Percentiles rank a stretch among this genome's conserved stretches.
phyloP scores from a whole-genome alignment of 768 basidiomycete genomes.

The Psilocybe tampanensis region DNA sequence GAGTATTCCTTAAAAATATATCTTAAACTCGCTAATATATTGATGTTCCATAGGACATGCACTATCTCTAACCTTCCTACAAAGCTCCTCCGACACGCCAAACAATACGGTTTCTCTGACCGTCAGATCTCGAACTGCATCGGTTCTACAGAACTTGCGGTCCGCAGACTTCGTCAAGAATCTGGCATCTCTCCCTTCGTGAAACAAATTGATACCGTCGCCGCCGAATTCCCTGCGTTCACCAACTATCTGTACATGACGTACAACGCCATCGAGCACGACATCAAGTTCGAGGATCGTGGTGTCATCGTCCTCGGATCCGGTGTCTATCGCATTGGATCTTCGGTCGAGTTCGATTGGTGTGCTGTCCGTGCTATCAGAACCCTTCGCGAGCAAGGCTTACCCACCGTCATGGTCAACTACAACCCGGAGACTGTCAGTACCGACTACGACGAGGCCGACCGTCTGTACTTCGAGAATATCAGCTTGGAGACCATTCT shows the following conservation, averaged over 20 bases:
- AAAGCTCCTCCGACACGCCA: slow-evolving; percentile 74
- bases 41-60: slow-evolving; percentile 45
- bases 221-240: slow-evolving; percentile 97
- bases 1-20: slow-evolving; percentile 30
- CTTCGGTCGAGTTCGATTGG: slow-evolving; percentile 99
- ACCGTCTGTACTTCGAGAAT: slow-evolving; percentile 98
- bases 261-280: slow-evolving; percentile 96
- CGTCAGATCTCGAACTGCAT: slow-evolving; percentile 83
- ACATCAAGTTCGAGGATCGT: slow-evolving; percentile 84
- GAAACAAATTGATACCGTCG: slow-evolving; percentile 99
- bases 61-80: slow-evolving; percentile 66
- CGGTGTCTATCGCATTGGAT: slow-evolving; percentile 98
- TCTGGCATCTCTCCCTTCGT: slow-evolving; percentile 83
- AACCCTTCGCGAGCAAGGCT: slow-evolving; percentile 91
- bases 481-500: slow-evolving; percentile 96
- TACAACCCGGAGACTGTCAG: slow-evolving; percentile 99
- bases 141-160: slow-evolving; percentile 90
- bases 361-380: slow-evolving; percentile 97
- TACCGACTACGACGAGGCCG: slow-evolving; percentile 98
- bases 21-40: not conserved
- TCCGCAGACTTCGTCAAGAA: slow-evolving; percentile 89
- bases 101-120: slow-evolving; percentile 97
- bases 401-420: slow-evolving; percentile 98
- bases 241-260: slow-evolving; percentile 99
- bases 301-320: slow-evolving; percentile 98